Conservation (phyloP, 495 filamentous ascomycete genomes). For the Aspergillus ellipticus region DNA sequence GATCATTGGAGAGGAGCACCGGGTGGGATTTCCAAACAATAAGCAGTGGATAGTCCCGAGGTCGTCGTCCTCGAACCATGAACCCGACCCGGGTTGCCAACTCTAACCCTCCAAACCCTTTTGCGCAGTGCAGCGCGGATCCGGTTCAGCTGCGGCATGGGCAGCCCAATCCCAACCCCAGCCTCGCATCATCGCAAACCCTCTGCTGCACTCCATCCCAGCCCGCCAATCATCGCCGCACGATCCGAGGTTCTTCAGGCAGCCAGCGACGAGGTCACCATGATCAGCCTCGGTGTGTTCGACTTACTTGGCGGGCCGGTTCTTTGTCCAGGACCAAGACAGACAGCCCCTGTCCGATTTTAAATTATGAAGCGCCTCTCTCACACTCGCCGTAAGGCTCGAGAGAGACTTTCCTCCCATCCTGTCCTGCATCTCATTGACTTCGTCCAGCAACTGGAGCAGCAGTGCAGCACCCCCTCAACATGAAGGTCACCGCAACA, state of each 20-base stretch:
- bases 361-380: background rate
- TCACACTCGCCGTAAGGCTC: background rate
- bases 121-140: background rate
- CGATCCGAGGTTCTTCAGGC: slow-evolving; percentile 9
- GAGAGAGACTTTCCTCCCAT: background rate
- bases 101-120: background rate
- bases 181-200: background rate
- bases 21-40: too few relatives aligned
- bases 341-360: slow-evolving; percentile 7
- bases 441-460: background rate
- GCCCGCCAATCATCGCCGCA: background rate
- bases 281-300: background rate
- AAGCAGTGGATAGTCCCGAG: too few relatives aligned
- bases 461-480: background rate
- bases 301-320: background rate
- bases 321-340: background rate
- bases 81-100: too few relatives aligned
- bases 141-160: background rate
- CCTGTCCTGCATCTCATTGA: background rate
- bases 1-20: background rate
- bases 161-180: background rate
- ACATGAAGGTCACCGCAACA: slow-evolving; percentile 24
- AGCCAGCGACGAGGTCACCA: slow-evolving; percentile 7
- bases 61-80: too few relatives aligned
- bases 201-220: background rate